Evolutionary conservation across 2,329 filamentous ascomycete genomes (phyloP), one percentile per base, ranked within the genome.

Genomic region (Scytalidium sp.): DNA sequence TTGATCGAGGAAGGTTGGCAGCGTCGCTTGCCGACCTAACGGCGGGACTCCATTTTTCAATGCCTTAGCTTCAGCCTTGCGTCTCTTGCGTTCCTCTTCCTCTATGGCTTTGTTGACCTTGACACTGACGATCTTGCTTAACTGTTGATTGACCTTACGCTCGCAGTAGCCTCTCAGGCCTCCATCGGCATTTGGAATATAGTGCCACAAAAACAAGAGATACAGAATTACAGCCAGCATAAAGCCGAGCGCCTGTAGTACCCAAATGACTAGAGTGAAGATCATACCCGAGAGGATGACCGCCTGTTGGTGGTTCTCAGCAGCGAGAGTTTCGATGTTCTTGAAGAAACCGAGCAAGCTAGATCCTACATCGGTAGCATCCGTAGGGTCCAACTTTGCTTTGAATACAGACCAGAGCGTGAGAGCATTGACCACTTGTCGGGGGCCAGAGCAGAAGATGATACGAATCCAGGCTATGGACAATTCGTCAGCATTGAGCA

Each of bases 81-180:
- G 70, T 58, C 78, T 75, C 60, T 78, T 81, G 53, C 75, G 76
- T 65, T 87, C 84, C 47, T 94, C 87, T 60, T 91, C 90, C 46
- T 85, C 87, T 21, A 97, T 72, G 0, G 91, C 93, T 67, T 90
- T 92, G 70, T 94, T 90, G 61, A 96, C 88, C 71, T 94, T 97
- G 61, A 76, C 80, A 48, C 84, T 84, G 3, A 97, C 92, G 57
- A 97, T 94, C 58, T 84, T 84, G 63, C 87, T 87, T 57, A 99
- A 77, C 57, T 91, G 79, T 61, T 83, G 85, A 70, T 96, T 95
- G 66, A 96, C 86, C 73, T 97, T 97, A 42, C 91, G 86, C 54
- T 89, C 87, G 66, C 94, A 97, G 71, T 96, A 99, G 21, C 85
- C 84, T 4, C 83, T 83, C 23, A 99, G 76, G 7, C 88, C 85